Evolutionary conservation across 1,139 yeast genomes (phyloP).

Genomic region (Pneumocystis sp.): DNA sequence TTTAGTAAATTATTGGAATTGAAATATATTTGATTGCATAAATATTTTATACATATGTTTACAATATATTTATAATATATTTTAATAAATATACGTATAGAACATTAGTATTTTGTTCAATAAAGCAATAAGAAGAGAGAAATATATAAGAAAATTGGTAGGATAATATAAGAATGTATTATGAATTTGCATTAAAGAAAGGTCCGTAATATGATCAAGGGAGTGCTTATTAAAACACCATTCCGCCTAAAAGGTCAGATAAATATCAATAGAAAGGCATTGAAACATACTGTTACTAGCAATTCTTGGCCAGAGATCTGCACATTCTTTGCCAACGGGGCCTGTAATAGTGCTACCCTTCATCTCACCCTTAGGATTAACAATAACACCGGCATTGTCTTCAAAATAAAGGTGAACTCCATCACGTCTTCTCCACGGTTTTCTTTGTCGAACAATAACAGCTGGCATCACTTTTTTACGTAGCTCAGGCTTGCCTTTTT

Average conservation of each 20-base stretch:
- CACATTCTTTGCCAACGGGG: constrained; percentile 99
- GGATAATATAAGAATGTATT: too few relatives aligned
- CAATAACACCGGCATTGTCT: constrained; percentile 99
- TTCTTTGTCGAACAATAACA: constrained; percentile 96
- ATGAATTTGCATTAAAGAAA: too few relatives aligned
- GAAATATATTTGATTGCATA: too few relatives aligned
- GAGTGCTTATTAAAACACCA: not conserved
- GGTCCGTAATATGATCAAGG: too few relatives aligned
- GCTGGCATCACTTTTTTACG: constrained; percentile 99
- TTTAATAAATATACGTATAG: too few relatives aligned
- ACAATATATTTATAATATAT: too few relatives aligned
- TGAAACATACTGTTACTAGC: constrained; percentile 96
- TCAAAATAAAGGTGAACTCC: constrained; percentile 99
- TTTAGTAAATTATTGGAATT: too few relatives aligned
- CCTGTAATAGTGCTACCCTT: constrained; percentile 99
- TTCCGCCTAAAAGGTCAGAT: not conserved
- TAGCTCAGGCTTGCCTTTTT: constrained; percentile 99
- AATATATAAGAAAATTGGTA: too few relatives aligned
- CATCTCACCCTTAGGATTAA: constrained; percentile 99
- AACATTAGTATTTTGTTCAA: too few relatives aligned
- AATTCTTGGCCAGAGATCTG: constrained; percentile 99
- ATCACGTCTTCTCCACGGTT: constrained; percentile 99
- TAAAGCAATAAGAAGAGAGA: too few relatives aligned
- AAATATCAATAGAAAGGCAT: not conserved
- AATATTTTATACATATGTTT: too few relatives aligned